Base-by-base conservation (phyloP, 192 early-diverging fungal species). In the Linnemannia exigua region DNA sequence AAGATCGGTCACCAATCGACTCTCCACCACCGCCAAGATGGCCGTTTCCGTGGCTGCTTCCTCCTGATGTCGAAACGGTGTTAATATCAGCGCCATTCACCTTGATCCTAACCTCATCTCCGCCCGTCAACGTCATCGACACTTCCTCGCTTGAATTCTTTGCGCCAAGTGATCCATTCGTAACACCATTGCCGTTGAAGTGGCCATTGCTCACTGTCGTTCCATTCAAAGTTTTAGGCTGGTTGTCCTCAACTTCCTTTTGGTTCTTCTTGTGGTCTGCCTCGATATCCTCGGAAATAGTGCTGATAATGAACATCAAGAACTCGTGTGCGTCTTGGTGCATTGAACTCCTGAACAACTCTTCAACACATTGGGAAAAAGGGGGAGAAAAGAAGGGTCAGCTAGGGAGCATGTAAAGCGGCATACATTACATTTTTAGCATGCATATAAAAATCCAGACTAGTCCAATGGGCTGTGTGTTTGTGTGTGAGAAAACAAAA, bases 241-340 rank as follows among this genome's bases (percentile, higher is more conserved):
- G 44, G 35, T 33, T 72, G 19, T 87, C 79, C 46, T 82, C 85
- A 12, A 70, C n/a, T 28, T 77, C 80, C 52, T 81, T 87, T 48
- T 75, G 77, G 41, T 77, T 91, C 88, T 89, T 94, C 80, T 92
- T 91, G 75, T 90, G 76, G 63, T 95, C 95, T 36, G 89, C 91
- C 51, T 90, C 90, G 9, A 96, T 93, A 80, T 95, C 95, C 77
- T 99, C 98, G 17, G 94, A 94, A 72, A 99, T 96, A 20, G 94
- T 94, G 84, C 99, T 99, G 25, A 99, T 89, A 19, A 97, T 76
- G 84, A 95, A 99, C 90, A 99, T 99, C 47, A 99, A 89, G 82
- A 99, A 97, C 89, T 99, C 99, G 86, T 99, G 99, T 0, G 98
- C 98, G 87, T 99, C 99, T 87, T 99, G 99, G 84, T 99, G 99